phyloP scores from a whole-genome alignment of 305 asterid genomes.

The Fraxinus sp. region DNA sequence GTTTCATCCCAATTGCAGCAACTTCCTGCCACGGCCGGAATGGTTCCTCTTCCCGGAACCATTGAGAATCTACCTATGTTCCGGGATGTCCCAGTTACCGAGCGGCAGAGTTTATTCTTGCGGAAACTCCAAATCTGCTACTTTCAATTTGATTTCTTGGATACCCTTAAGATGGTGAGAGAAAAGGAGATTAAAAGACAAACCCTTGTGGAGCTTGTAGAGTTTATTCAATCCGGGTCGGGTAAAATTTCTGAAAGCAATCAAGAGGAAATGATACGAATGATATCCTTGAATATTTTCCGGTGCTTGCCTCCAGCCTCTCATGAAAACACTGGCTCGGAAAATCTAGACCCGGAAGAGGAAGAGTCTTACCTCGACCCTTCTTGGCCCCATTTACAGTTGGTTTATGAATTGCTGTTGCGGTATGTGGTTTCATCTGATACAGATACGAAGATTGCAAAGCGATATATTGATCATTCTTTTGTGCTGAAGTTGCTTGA shows the following conservation, averaged over 20 bases:
- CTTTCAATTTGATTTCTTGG: slow-evolving; percentile 57
- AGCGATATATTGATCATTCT: slow-evolving; percentile 72
- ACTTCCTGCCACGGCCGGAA: slow-evolving; percentile 23
- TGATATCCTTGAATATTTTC: slow-evolving; percentile 70
- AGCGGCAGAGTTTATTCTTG: slow-evolving; percentile 60
- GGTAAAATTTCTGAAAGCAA: slow-evolving; percentile 56
- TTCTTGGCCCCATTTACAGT: slow-evolving; percentile 82
- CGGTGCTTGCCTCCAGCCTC: slow-evolving; percentile 68
- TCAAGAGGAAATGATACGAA: slow-evolving; percentile 73
- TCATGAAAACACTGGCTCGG: slow-evolving; percentile 62
- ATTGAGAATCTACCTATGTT: slow-evolving; percentile 66
- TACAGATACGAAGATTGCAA: slow-evolving; percentile 76
- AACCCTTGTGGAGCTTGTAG: slow-evolving; percentile 73
- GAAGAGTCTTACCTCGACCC: slow-evolving; percentile 76
- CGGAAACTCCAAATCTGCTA: slow-evolving; percentile 69
- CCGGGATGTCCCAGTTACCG: slow-evolving; percentile 58
- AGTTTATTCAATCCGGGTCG: slow-evolving; percentile 62
- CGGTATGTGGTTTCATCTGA: slow-evolving; percentile 70
- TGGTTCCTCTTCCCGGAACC: slow-evolving; percentile 39
- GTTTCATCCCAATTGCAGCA: slow-evolving; percentile 23
- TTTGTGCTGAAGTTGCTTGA: slow-evolving; percentile 71
- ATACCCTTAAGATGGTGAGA: slow-evolving; percentile 47
- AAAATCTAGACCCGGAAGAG: slow-evolving; percentile 58
- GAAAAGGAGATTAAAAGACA: slow-evolving; percentile 81
- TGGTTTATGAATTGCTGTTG: slow-evolving; percentile 66